Evolutionary conservation across 257 asterid genomes (phyloP), one percentile per base, ranked within the genome.

Genomic region (Penstemon newberryi): DNA sequence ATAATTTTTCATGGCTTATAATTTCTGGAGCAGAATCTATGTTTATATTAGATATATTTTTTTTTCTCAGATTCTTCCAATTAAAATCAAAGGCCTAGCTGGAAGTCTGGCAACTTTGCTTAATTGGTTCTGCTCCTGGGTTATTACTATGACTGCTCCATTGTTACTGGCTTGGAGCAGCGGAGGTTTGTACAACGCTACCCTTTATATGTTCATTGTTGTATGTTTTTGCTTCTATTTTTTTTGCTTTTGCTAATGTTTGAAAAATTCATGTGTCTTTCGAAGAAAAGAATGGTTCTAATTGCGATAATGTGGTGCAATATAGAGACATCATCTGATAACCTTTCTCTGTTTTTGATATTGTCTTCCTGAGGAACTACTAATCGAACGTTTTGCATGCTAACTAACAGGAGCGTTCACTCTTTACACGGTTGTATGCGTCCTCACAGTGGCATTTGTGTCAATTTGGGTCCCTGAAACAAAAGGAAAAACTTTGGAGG

Each of bases 401-500:
- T 69, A 46, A 74, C 36, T 69, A 46, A 74, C 87, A 91, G 97
- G 95, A 65, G 84, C 95, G 11, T 91, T 91, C 86, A 61, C 80
- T 4, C 38, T 87, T 37, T 91, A 89, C 79, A 56, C 53, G 61
- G 19, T 78, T 8, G 62, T 81, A 83, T 79, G 86, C 53, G 50
- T 62, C 19, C 53, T 87, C 25, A 68, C 95, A 0, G 77, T 83
- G 47, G 84, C 54, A 7, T 91, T 91, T 53, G 89, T 75, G 56
- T 15, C 88, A 4, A 74, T 89, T 60, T 87, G 83, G 83, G 87
- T 91, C 43, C 96, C 97, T 7, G 97, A 91, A 77, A 91, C 97
- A 0, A 91, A 89, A 72, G 97, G 97, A 1, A 91, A 77, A 75
- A 85, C 93, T 9, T 83, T 89, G 7, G 96, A 89, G 77, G 95